Evolutionary conservation across 1,284 basidiomycete genomes (phyloP).

Genomic region (Apiotrichum siamense): DNA sequence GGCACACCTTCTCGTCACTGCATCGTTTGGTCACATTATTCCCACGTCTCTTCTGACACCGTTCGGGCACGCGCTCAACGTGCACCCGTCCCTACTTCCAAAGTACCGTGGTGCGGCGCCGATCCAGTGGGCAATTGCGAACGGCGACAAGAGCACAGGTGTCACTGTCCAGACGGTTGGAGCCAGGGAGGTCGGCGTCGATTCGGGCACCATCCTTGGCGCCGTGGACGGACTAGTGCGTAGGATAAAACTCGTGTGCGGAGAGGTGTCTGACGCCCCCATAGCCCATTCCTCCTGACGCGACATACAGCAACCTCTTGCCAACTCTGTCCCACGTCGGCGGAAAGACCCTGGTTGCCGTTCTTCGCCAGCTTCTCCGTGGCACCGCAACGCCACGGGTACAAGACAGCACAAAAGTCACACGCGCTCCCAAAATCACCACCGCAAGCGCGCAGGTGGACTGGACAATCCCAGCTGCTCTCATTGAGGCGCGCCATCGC

Average conservation of each 20-base stretch:
- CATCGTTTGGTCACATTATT: slow-evolving; percentile 87
- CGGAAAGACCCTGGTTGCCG: slow-evolving; percentile 63
- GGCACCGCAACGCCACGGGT: slow-evolving; percentile 52
- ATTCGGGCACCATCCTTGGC: slow-evolving; percentile 47
- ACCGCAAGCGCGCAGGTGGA: slow-evolving; percentile 55
- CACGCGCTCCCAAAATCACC: slow-evolving; percentile 60
- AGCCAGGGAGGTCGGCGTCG: slow-evolving; percentile 37
- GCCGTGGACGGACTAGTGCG: slow-evolving; percentile 37
- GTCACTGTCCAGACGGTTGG: slow-evolving; percentile 57
- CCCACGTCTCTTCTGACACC: slow-evolving; percentile 59
- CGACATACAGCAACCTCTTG: slow-evolving; percentile 57
- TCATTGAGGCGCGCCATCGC: slow-evolving; percentile 56
- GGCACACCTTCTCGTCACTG: slow-evolving; percentile 69
- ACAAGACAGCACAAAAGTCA: slow-evolving; percentile 50
- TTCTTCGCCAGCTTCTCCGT: slow-evolving; percentile 59
- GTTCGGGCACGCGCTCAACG: slow-evolving; percentile 73
- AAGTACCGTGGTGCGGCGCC: slow-evolving; percentile 86
- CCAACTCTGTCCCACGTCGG: slow-evolving; percentile 61
- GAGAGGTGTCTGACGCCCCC: background rate
- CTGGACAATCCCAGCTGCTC: slow-evolving; percentile 59
- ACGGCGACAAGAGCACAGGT: slow-evolving; percentile 58
- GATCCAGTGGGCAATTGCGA: slow-evolving; percentile 75
- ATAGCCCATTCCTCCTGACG: slow-evolving; percentile 52
- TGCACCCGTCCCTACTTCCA: slow-evolving; percentile 87
- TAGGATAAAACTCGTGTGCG: background rate